Conservation (phyloP, 805 yeast species). For the Wickerhamomyces xylosicus region DNA sequence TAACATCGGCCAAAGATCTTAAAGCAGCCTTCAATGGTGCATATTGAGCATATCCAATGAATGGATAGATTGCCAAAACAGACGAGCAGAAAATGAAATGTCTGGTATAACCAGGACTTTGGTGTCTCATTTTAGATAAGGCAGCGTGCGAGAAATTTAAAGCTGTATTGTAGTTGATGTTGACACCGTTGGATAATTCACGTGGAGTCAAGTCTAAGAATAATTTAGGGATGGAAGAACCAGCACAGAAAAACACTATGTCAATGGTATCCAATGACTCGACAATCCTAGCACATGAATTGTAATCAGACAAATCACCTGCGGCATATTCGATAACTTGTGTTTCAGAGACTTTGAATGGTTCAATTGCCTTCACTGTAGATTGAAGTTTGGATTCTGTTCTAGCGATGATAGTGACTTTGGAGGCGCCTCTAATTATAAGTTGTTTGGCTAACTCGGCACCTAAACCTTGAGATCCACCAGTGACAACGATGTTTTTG, state of each 20-base stretch:
- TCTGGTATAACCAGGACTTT: constrained; percentile 23
- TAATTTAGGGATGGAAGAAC: constrained; percentile 70
- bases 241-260: constrained; percentile 78
- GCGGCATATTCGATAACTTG: constrained; percentile 27
- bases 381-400: constrained; percentile 46
- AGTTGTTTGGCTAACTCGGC: constrained; percentile 59
- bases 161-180: constrained; percentile 65
- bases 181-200: constrained; percentile 53
- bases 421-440: constrained; percentile 45
- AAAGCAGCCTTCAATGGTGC: constrained; percentile 85
- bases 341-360: constrained; percentile 16
- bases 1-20: constrained; percentile 58
- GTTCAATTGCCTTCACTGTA: constrained; percentile 36
- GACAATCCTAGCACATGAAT: constrained; percentile 36
- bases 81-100: constrained; percentile 64
- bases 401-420: constrained; percentile 70
- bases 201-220: constrained; percentile 53
- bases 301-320: constrained; percentile 58
- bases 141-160: constrained; percentile 60
- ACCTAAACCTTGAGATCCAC: constrained; percentile 94
- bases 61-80: constrained; percentile 72
- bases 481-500: constrained; percentile 63
- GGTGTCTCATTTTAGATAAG: constrained; percentile 28
- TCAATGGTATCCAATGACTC: constrained; percentile 44
- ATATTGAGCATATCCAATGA: constrained; percentile 86